Evolutionary conservation across 2,329 filamentous ascomycete species (phyloP), one percentile per base, ranked within the genome.

Genomic region (Fusarium sp.): DNA sequence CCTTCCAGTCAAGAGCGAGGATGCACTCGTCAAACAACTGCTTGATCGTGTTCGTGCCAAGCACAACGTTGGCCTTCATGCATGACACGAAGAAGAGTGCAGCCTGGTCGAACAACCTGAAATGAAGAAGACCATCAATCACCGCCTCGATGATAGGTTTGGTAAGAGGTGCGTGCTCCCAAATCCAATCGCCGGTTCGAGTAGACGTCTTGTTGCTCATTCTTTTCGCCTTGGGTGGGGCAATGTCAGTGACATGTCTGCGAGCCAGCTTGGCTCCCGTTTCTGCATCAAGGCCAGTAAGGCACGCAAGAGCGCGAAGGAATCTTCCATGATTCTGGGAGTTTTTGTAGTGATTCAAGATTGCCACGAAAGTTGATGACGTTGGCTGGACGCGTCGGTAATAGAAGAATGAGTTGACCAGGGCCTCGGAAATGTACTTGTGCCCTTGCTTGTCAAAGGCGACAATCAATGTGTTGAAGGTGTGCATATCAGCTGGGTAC

Each of bases 391-490:
- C 77, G 5, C 80, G 80, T 40, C 83, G 87, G 11, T 82, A 74
- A 45, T 84, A 72, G 47, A 89, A 81, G 62, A 90, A 88, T 0
- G 86, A 87, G 59, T 88, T 81, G 22, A 90, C 84, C 35, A 92
- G 84, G n/a, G 84, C 76, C 40, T 90, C 84, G 5, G 88, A 86
- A 20, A 92, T 82, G 40, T 84, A 81, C 65, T 87, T 84, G 62
- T 87, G 83, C 32, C 86, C 84, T 6, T 87, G 79, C 35, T 85
- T 84, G 62, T 88, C 86, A 60, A 96, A 90, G n/a, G 89, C 89
- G n/a, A 89, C 80, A 4, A 96, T 87, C 30, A 97, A 86, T 14
- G 88, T 87, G 78, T 95, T 95, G 83, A 91, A 94, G 4, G 91
- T 94, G 72, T 90, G 86, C 38, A 93, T 87, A 70, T 90, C 90